A percentile compares a stretch with the other conserved stretches of the same genome.
Evolutionary conservation across 2,329 filamentous ascomycete genomes (phyloP).

Genomic region (Talaromyces amestolkiae): DNA sequence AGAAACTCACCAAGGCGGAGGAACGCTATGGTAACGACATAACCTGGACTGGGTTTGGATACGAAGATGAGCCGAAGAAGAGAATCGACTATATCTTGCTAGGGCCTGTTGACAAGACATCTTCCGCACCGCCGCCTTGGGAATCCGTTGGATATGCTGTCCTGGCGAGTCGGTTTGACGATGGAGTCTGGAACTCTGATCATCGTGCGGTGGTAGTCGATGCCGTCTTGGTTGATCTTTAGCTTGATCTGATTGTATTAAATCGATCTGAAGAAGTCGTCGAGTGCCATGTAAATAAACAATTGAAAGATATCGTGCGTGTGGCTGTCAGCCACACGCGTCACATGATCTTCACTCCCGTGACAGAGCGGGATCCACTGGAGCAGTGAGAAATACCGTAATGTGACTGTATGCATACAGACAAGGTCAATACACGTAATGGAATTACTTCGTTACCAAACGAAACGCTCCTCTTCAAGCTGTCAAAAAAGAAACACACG

Average conservation of each 20-base stretch:
- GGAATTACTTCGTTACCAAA: neutral
- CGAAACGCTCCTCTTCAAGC: neutral
- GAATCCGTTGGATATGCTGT: slow-evolving; percentile 51
- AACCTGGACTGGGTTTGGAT: slow-evolving; percentile 56
- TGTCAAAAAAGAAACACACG: neutral
- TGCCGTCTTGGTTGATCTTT: slow-evolving; percentile 27
- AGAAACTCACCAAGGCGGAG: slow-evolving; percentile 33
- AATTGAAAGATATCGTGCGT: neutral
- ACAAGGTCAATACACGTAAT: neutral
- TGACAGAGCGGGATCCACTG: neutral
- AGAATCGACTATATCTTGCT: slow-evolving; percentile 56
- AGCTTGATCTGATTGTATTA: neutral
- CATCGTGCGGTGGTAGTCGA: slow-evolving; percentile 59
- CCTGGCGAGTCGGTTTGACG: slow-evolving; percentile 55
- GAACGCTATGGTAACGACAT: slow-evolving; percentile 51
- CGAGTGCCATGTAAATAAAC: too few relatives aligned
- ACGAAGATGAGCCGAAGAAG: slow-evolving; percentile 36
- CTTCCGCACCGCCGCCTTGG: slow-evolving; percentile 32
- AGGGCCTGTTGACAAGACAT: slow-evolving; percentile 25
- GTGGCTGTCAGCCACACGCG: neutral
- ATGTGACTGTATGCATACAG: slow-evolving; percentile 3
- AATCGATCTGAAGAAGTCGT: neutral
- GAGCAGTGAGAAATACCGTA: neutral
- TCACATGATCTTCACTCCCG: neutral
- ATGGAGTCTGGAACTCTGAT: slow-evolving; percentile 55